These are phyloP conservation scores for Clonostachys rhizophaga DNA, from an alignment of 2,329 filamentous ascomycete genomes.

Conservation along the genomic window DNA sequence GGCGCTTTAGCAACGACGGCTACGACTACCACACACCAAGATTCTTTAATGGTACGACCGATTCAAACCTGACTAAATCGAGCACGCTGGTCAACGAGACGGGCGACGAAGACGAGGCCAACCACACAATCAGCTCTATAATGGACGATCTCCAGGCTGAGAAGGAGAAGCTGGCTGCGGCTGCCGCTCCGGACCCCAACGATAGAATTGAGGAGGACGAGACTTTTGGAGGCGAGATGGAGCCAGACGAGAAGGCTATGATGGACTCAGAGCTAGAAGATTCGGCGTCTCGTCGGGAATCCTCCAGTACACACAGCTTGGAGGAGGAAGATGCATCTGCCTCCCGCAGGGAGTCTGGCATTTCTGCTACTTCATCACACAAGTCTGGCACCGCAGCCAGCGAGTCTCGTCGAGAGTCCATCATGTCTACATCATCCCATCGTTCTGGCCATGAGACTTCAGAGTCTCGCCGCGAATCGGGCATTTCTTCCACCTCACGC, in stretches of 20 bases:
- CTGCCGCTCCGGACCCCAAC: not conserved
- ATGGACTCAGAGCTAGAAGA: no score
- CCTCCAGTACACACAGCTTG: not conserved
- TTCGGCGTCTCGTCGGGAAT: no score
- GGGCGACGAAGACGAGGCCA: not conserved
- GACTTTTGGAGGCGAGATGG: no score
- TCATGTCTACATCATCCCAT: not conserved
- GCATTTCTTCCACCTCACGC: not conserved
- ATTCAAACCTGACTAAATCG: conserved; percentile 4
- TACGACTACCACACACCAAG: not conserved
- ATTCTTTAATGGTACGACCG: not conserved
- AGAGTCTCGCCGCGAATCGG: not conserved
- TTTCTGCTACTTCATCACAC: not conserved
- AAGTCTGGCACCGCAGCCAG: no score
- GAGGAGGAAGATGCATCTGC: not conserved
- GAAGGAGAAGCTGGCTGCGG: not conserved
- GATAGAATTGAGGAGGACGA: not conserved
- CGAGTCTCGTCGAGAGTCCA: not conserved
- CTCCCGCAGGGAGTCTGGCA: not conserved
- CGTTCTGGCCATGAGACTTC: no score
- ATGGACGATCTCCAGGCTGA: not conserved
- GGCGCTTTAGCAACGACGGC: not conserved
- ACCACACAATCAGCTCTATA: not conserved
- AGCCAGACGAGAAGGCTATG: no score
- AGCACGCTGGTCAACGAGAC: conserved; percentile 4